These are phyloP conservation scores for Rhizopogon salebrosus DNA, from an alignment of 768 basidiomycete species.

Conservation along the genomic window DNA sequence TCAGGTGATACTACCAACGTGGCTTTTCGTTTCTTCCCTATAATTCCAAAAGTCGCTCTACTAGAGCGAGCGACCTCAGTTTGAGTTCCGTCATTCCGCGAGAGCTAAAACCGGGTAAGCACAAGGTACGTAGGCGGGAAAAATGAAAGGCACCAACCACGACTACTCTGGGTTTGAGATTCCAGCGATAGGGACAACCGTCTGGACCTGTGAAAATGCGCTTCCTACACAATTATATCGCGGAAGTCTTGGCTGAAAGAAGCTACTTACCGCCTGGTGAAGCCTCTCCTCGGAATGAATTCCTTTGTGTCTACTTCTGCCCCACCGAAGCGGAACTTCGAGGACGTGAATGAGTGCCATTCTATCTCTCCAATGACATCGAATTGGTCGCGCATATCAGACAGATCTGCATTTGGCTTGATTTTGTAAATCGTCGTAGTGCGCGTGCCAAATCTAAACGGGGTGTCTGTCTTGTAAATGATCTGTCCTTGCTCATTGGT, in stretches of 20 bases:
- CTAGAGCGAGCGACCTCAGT: conserved; percentile 19
- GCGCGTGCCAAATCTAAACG: conserved; percentile 7
- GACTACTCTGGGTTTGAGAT: conserved; percentile 9
- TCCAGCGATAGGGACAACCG: conserved; percentile 30
- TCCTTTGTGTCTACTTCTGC: conserved; percentile 17
- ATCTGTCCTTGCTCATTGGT: conserved; percentile 21
- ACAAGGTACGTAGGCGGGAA: background rate
- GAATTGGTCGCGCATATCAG: conserved; percentile 25
- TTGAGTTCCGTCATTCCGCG: conserved; percentile 9
- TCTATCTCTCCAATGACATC: conserved; percentile 28
- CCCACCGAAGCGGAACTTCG: conserved; percentile 25
- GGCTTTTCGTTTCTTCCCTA: conserved; percentile 13
- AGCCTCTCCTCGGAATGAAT: conserved; percentile 20
- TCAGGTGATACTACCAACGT: conserved; percentile 15
- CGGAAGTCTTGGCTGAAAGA: background rate
- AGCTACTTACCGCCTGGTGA: conserved; percentile 15
- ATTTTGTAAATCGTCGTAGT: conserved; percentile 23
- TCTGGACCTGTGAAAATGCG: conserved; percentile 28
- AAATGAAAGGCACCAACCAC: conserved; percentile 10
- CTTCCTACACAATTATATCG: no score
- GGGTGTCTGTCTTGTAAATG: conserved; percentile 24
- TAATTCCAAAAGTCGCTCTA: conserved; percentile 14
- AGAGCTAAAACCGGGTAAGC: conserved; percentile 8
- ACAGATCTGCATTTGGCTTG: conserved; percentile 14
- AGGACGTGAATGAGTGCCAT: conserved; percentile 25